Evolutionary conservation across 129 eudicot genomes (phyloP).

Genomic region (Flaveria sonorensis): DNA sequence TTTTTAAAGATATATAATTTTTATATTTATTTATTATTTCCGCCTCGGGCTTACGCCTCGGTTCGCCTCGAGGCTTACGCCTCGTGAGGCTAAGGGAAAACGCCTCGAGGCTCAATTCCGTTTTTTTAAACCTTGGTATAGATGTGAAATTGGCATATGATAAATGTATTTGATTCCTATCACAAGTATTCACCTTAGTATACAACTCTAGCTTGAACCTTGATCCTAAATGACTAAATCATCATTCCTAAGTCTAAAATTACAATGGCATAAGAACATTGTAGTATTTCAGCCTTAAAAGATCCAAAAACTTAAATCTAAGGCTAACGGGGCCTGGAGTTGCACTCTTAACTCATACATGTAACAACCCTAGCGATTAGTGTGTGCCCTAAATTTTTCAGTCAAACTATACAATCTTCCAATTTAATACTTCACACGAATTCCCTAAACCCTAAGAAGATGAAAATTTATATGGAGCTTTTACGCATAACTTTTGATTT

Average conservation of each 20-base stretch:
- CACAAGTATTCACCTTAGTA: neutral
- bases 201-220: conserved; percentile 15
- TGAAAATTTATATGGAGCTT: too few relatives aligned
- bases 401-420: conserved; percentile 6
- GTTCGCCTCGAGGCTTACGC: too few relatives aligned
- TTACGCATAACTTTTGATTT: too few relatives aligned
- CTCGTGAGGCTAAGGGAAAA: too few relatives aligned
- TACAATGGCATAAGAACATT: neutral
- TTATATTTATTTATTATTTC: too few relatives aligned
- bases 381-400: conserved; percentile 4
- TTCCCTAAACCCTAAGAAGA: too few relatives aligned
- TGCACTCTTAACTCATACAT: neutral
- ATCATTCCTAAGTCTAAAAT: conserved; percentile 11
- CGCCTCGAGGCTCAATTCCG: too few relatives aligned
- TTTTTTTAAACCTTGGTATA: too few relatives aligned
- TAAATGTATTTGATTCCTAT: neutral
- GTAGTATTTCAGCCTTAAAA: neutral
- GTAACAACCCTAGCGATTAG: neutral
- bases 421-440: neutral
- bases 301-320: neutral
- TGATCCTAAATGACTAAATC: conserved; percentile 25
- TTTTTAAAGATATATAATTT: too few relatives aligned
- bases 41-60: too few relatives aligned
- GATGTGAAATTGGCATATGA: neutral
- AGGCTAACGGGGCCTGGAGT: neutral